These are phyloP conservation scores for Emergomyces orientalis DNA, from an alignment of 2,329 filamentous ascomycete genomes.

Conservation along the genomic window DNA sequence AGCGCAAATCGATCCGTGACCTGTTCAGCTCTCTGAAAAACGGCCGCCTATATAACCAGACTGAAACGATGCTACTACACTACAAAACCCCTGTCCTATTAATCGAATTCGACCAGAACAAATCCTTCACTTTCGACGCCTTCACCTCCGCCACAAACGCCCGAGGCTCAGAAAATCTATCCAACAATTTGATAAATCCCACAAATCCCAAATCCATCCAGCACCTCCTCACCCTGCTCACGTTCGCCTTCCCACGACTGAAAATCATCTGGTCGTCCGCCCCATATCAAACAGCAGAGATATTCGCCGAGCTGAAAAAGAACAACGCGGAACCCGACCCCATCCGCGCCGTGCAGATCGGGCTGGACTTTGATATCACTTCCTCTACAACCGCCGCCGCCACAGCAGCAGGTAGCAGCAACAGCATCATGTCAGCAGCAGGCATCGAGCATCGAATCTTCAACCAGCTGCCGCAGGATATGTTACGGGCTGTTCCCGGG, in stretches of 20 bases:
- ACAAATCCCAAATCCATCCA: slow-evolving; percentile 67
- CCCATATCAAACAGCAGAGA: slow-evolving; percentile 93
- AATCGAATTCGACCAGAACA: slow-evolving; percentile 96
- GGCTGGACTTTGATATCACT: slow-evolving; percentile 52
- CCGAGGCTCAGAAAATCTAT: slow-evolving; percentile 48
- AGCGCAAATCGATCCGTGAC: slow-evolving; percentile 88
- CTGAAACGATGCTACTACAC: slow-evolving; percentile 87
- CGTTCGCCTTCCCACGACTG: slow-evolving; percentile 79
- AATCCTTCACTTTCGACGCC: slow-evolving; percentile 87
- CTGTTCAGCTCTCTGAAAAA: slow-evolving; percentile 86
- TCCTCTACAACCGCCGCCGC: slow-evolving; percentile 16
- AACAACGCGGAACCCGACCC: slow-evolving; percentile 86
- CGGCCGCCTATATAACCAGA: slow-evolving; percentile 83
- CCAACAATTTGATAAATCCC: slow-evolving; percentile 53
- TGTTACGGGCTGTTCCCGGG: slow-evolving; percentile 76
- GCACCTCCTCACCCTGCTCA: slow-evolving; percentile 82
- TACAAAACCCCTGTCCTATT: slow-evolving; percentile 85
- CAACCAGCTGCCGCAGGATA: slow-evolving; percentile 79
- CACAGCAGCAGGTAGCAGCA: slow-evolving; percentile 17
- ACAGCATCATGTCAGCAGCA: slow-evolving; percentile 48
- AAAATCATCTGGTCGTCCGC: slow-evolving; percentile 89
- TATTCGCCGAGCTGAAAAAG: slow-evolving; percentile 88
- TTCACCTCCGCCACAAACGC: slow-evolving; percentile 30
- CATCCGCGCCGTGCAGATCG: slow-evolving; percentile 71
- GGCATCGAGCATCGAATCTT: slow-evolving; percentile 55